Evolutionary conservation across 768 basidiomycete species (phyloP).

Genomic region (Leccinum ochraceum): DNA sequence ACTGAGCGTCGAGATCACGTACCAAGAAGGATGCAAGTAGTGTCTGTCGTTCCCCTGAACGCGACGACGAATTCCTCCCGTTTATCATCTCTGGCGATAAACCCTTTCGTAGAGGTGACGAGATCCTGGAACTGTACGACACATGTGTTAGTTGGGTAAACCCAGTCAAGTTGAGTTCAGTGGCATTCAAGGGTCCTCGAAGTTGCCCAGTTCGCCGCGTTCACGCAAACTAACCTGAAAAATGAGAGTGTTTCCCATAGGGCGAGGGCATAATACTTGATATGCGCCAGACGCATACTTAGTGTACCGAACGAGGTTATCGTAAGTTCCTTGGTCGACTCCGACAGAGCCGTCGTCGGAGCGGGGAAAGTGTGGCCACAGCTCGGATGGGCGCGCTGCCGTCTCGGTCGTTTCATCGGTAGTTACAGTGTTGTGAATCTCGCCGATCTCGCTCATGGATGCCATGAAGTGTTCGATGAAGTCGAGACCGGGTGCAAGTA

Average conservation of each 20-base stretch:
- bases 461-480: neutral
- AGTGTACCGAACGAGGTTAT: conserved; percentile 45
- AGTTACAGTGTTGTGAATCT: neutral
- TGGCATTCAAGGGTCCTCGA: neutral
- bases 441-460: conserved; percentile 9
- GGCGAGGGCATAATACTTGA: conserved; percentile 45
- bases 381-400: conserved; percentile 6
- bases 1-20: neutral
- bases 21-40: conserved; percentile 22
- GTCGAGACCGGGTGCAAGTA: neutral
- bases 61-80: conserved; percentile 43
- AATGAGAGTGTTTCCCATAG: conserved; percentile 49
- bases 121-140: conserved; percentile 36
- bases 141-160: conserved; percentile 1
- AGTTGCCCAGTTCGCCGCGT: neutral
- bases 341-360: conserved; percentile 26
- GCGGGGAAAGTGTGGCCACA: conserved; percentile 28
- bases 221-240: conserved; percentile 34
- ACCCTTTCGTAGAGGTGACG: conserved; percentile 44
- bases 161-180: neutral
- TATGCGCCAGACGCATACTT: conserved; percentile 55
- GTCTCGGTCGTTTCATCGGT: conserved; percentile 2
- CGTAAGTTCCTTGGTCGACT: conserved; percentile 39
- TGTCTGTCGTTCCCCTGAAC: conserved; percentile 41
- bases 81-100: conserved; percentile 44